phyloP scores from a whole-genome alignment of 2,329 filamentous ascomycete species.

The Chrysoporthe puriensis region DNA sequence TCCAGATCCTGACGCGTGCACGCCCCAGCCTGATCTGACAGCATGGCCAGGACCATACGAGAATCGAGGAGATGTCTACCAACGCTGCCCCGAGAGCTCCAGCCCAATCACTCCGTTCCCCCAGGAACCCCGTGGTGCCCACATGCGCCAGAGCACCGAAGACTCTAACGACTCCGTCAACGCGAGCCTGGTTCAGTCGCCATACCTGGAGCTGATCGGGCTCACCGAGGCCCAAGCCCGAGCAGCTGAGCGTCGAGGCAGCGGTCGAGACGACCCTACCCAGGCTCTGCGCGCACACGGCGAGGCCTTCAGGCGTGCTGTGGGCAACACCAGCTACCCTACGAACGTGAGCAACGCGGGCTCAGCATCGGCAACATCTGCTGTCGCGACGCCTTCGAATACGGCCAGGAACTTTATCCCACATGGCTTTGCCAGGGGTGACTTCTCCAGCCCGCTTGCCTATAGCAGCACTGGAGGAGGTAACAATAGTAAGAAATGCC shows the following conservation, averaged over 20 bases:
- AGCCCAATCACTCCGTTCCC: not conserved
- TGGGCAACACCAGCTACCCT: constrained; percentile 12
- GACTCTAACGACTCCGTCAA: constrained; percentile 21
- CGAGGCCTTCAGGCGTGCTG: constrained; percentile 18
- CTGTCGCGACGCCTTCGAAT: constrained; percentile 11
- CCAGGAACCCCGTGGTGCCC: constrained; percentile 10
- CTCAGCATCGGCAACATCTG: constrained; percentile 1
- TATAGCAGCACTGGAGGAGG: not conserved
- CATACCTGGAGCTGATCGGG: constrained; percentile 38
- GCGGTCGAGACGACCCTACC: constrained; percentile 32
- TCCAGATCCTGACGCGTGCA: not conserved
- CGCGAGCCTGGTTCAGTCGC: constrained; percentile 32
- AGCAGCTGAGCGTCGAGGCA: constrained; percentile 32
- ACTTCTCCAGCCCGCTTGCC: constrained; percentile 20
- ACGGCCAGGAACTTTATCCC: constrained; percentile 20
- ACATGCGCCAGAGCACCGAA: constrained; percentile 12
- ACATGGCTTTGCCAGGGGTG: constrained; percentile 19
- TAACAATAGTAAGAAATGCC: constrained; percentile 20
- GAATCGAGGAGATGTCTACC: not conserved
- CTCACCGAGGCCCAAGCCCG: constrained; percentile 38
- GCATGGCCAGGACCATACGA: not conserved
- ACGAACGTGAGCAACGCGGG: constrained; percentile 24
- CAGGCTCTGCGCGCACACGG: constrained; percentile 27
- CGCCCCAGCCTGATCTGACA: not conserved
- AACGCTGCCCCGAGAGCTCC: not conserved